Percentiles rank a stretch among this genome's conserved stretches.
phyloP scores from a whole-genome alignment of 2,329 filamentous ascomycete species.

The Pseudodiploospora longispora region DNA sequence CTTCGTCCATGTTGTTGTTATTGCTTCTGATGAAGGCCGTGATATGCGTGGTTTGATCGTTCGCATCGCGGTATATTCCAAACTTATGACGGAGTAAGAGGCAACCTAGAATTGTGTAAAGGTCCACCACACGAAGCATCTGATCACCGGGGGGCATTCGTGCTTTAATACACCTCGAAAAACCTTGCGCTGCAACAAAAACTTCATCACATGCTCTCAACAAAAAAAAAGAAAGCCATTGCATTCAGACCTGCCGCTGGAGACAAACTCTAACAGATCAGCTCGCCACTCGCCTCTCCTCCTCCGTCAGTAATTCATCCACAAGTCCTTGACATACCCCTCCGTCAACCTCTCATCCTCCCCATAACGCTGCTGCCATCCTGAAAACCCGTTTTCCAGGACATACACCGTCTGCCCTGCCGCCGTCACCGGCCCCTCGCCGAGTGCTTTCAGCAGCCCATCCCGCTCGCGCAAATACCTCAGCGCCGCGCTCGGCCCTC shows the following conservation, averaged over 20 bases:
- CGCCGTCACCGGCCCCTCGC: constrained; percentile 18
- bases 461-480: constrained; percentile 68
- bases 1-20: no score
- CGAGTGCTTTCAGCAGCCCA: constrained; percentile 28
- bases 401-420: constrained; percentile 66
- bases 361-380: constrained; percentile 83
- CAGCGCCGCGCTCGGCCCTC: constrained; percentile 77
- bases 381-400: constrained; percentile 73
- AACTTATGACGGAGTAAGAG: no score
- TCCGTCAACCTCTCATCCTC: constrained; percentile 74
- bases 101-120: no score
- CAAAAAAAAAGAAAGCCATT: no score
- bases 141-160: no score
- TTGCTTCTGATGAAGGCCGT: no score
- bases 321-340: constrained; percentile 75
- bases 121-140: no score
- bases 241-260: neutral
- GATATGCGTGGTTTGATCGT: no score
- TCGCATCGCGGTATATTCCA: no score
- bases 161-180: no score
- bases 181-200: no score
- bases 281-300: neutral
- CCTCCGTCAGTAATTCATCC: constrained; percentile 48
- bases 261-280: neutral
- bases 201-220: no score